Conservation (phyloP, 768 basidiomycete species). For the Amanita exitialis region DNA sequence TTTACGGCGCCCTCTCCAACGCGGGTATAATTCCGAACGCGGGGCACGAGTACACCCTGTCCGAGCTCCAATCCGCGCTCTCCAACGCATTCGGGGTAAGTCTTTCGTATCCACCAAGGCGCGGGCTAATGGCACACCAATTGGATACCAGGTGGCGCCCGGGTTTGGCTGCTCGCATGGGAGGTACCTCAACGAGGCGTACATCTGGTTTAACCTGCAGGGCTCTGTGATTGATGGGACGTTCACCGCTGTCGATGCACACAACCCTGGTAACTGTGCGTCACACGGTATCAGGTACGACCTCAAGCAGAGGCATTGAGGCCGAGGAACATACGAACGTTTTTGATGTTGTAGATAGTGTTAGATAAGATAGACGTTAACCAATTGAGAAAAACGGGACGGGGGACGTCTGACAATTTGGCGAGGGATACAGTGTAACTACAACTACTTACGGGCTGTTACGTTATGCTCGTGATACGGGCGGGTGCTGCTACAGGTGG, state of each 20-base stretch:
- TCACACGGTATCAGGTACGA: not conserved
- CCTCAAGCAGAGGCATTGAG: not conserved
- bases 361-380: too few relatives aligned
- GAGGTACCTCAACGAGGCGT: slow-evolving; percentile 26
- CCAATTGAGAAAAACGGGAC: too few relatives aligned
- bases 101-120: not conserved
- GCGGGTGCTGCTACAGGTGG: too few relatives aligned
- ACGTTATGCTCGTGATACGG: too few relatives aligned
- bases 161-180: slow-evolving; percentile 31
- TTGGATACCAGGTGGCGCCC: slow-evolving; percentile 40
- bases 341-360: too few relatives aligned
- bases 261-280: not conserved
- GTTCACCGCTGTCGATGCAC: slow-evolving; percentile 23
- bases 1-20: not conserved
- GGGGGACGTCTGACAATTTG: too few relatives aligned
- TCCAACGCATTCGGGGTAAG: not conserved
- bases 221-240: slow-evolving; percentile 48
- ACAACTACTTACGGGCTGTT: too few relatives aligned
- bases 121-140: not conserved
- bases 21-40: not conserved
- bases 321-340: not conserved
- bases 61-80: not conserved
- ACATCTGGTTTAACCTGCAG: slow-evolving; percentile 45
- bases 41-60: not conserved
- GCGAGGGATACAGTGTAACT: too few relatives aligned